Conservation (phyloP, 495 filamentous ascomycete genomes). For the Aspergillus coremiiformis region DNA sequence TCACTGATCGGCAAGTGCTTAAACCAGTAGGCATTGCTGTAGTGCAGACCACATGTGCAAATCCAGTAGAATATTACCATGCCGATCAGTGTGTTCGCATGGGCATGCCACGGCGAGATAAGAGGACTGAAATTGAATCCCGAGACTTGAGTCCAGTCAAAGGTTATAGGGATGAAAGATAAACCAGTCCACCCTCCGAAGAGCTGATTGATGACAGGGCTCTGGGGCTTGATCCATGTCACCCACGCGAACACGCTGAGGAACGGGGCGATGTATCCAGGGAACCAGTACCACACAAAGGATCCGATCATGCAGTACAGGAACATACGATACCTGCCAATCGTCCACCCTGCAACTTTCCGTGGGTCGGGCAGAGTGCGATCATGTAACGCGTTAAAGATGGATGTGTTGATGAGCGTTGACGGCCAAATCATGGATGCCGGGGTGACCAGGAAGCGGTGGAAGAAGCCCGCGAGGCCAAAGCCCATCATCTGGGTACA, state of each 20-base stretch:
- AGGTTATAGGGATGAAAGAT: slow-evolving; percentile 54
- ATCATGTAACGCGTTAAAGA: slow-evolving; percentile 69
- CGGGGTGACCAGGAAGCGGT: slow-evolving; percentile 52
- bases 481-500: slow-evolving; percentile 68
- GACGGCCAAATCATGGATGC: slow-evolving; percentile 73
- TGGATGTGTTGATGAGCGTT: slow-evolving; percentile 53
- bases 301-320: slow-evolving; percentile 50
- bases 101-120: slow-evolving; percentile 61
- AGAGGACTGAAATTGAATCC: slow-evolving; percentile 60
- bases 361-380: slow-evolving; percentile 48
- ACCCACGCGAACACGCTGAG: slow-evolving; percentile 41
- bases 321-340: slow-evolving; percentile 60
- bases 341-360: slow-evolving; percentile 55
- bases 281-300: slow-evolving; percentile 58
- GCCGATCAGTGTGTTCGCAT: slow-evolving; percentile 51
- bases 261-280: slow-evolving; percentile 41
- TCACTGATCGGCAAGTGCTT: slow-evolving; percentile 51
- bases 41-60: slow-evolving; percentile 45
- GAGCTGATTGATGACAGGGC: slow-evolving; percentile 46
- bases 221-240: slow-evolving; percentile 47
- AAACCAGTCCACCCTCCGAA: slow-evolving; percentile 56
- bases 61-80: slow-evolving; percentile 49
- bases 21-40: slow-evolving; percentile 42
- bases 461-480: slow-evolving; percentile 62
- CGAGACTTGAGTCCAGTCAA: slow-evolving; percentile 64